Evolutionary conservation across 257 asterid species (phyloP), one percentile per base, ranked within the genome.

Genomic region (Solanum appendiculatum): DNA sequence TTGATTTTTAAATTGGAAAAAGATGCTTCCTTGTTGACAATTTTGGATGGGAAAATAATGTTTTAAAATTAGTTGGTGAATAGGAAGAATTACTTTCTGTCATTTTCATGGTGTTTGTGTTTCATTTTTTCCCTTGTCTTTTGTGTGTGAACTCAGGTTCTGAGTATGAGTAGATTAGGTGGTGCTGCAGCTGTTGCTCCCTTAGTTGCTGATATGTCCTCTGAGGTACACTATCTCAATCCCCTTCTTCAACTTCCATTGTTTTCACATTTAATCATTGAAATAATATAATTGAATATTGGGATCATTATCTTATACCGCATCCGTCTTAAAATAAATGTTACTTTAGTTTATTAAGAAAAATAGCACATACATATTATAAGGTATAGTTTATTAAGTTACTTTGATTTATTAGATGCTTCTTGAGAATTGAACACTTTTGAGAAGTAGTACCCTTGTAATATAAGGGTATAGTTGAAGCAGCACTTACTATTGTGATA

Each of bases 91-190:
- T 48, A 56, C 34, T 51, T 72, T 48, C 4, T 21, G 29, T 31
- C 72, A 83, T 18, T 82, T 31, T n/a, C 18, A 16, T 56, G 25
- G 60, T 48, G 15, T 56, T 42, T 82, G 84, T 68, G 68, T n/a
- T 48, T 9, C 7, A 51, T 44, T 8, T 16, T 36, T 29, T 29
- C 7, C 14, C 18, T 44, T 74, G n/a, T 23, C 36, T 3, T 27
- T 72, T 77, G 5, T 77, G 13, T 86, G 10, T 72, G 86, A 80
- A 21, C 64, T 88, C 91, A 96, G 99, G 99, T 96, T 87, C 93
- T 96, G 25, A 95, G 98, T 89, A 89, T 96, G 98, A 96, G 98
- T 88, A 93, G 99, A 90, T 91, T 96, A 89, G 99, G 98, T 31
- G 98, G 98, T 89, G 99, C 98, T 77, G 93, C 93, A 86, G 93